Conservation (phyloP, 257 asterid genomes). For the Solanum ossicruentum region DNA sequence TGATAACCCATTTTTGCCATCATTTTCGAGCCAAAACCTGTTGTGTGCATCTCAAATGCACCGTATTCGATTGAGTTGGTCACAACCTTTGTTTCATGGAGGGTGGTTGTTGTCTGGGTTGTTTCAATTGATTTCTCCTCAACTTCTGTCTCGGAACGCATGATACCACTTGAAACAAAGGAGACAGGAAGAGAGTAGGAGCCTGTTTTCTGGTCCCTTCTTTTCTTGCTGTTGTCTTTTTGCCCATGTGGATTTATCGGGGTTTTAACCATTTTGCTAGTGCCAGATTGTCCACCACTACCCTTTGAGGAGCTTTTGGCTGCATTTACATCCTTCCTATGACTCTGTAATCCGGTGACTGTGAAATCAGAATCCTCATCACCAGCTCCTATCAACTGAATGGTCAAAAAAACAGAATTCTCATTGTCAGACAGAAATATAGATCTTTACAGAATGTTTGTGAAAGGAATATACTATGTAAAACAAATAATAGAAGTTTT, state of each 20-base stretch:
- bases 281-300: slow-evolving; percentile 19
- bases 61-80: slow-evolving; percentile 32
- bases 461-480: not conserved
- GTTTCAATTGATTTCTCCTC: slow-evolving; percentile 19
- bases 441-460: not conserved
- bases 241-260: slow-evolving; percentile 6
- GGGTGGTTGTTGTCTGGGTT: slow-evolving; percentile 17
- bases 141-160: slow-evolving; percentile 28
- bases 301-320: slow-evolving; percentile 18
- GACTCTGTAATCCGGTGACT: slow-evolving; percentile 21
- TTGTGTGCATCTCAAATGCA: slow-evolving; percentile 87
- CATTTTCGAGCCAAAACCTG: slow-evolving; percentile 96
- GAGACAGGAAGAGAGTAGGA: slow-evolving; percentile 76
- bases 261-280: slow-evolving; percentile 20
- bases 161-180: slow-evolving; percentile 66
- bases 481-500: not conserved
- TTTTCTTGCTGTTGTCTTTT: slow-evolving; percentile 29
- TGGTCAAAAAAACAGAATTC: slow-evolving; percentile 1
- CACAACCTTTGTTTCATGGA: slow-evolving; percentile 15
- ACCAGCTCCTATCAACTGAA: slow-evolving; percentile 69
- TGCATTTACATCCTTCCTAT: slow-evolving; percentile 6
- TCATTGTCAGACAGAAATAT: not conserved
- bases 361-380: slow-evolving; percentile 53
- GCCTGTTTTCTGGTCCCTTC: slow-evolving; percentile 29
- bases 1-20: slow-evolving; percentile 94